Evolutionary conservation across 805 yeast genomes (phyloP).

Genomic region (Vanderwaltozyma polyspora): DNA sequence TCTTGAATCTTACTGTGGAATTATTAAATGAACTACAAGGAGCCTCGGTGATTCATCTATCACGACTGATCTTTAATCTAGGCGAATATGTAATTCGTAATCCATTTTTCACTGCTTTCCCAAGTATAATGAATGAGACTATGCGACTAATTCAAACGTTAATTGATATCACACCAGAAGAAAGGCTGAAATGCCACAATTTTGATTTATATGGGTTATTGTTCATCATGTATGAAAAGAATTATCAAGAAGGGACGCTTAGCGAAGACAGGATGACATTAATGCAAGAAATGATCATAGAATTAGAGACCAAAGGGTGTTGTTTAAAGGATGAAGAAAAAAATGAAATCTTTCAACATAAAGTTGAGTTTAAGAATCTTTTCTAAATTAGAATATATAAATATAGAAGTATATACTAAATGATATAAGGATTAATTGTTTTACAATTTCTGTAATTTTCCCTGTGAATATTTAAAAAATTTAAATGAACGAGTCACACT

Average conservation of each 20-base stretch:
- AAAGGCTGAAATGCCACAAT: slow-evolving; percentile 15
- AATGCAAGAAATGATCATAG: background rate
- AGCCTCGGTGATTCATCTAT: slow-evolving; percentile 10
- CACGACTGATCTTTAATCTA: slow-evolving; percentile 17
- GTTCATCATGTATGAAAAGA: slow-evolving; percentile 15
- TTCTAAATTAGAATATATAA: background rate
- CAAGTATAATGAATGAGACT: slow-evolving; percentile 7
- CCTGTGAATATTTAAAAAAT: too few species aligned
- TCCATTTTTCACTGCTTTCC: slow-evolving; percentile 19
- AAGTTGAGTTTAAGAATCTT: background rate
- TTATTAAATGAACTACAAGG: slow-evolving; percentile 5
- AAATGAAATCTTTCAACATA: background rate
- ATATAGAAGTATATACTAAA: too few species aligned
- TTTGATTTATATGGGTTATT: slow-evolving; percentile 18
- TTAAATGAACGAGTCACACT: too few species aligned
- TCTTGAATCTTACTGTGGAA: slow-evolving; percentile 3
- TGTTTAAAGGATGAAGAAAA: background rate
- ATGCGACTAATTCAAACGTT: slow-evolving; percentile 6
- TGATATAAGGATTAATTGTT: too few species aligned
- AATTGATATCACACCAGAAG: slow-evolving; percentile 8
- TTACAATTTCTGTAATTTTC: too few species aligned
- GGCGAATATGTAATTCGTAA: slow-evolving; percentile 22
- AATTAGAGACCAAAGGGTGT: background rate
- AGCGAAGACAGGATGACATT: background rate
- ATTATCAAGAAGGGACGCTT: slow-evolving; percentile 17